Conservation (phyloP, 2,329 filamentous ascomycete species). For the Chaetomium globosum region DNA sequence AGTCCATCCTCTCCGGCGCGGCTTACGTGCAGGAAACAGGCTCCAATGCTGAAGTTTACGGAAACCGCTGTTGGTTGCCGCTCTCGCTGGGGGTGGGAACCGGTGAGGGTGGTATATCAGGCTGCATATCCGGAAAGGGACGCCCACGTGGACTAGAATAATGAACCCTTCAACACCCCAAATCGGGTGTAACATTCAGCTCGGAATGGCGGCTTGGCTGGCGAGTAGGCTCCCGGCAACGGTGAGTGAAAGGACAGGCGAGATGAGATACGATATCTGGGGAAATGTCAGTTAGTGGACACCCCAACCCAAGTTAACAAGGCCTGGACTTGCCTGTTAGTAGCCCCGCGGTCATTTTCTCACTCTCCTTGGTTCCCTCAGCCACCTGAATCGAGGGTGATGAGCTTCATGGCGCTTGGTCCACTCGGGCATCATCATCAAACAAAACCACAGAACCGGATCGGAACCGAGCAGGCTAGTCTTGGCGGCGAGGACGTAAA, state of each 20-base stretch:
- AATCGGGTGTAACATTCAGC: constrained; percentile 22
- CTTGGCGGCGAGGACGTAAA: constrained; percentile 58
- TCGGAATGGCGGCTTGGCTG: constrained; percentile 28
- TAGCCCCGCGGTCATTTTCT: constrained; percentile 49
- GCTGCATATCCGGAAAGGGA: too few relatives aligned
- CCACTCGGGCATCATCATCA: constrained; percentile 55
- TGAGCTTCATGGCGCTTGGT: constrained; percentile 52
- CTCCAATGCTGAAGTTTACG: too few relatives aligned
- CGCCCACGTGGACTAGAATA: too few relatives aligned
- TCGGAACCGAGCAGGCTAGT: constrained; percentile 57
- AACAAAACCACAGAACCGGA: constrained; percentile 66
- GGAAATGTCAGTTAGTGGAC: constrained; percentile 1
- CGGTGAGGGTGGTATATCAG: too few relatives aligned
- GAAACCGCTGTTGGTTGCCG: too few relatives aligned
- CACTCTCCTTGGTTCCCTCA: constrained; percentile 45
- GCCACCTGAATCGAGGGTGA: constrained; percentile 51
- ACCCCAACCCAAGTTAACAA: neutral
- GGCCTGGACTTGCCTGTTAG: constrained; percentile 35
- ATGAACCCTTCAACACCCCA: too few relatives aligned
- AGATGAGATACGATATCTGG: constrained; percentile 36
- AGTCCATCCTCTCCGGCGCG: too few relatives aligned
- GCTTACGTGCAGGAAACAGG: too few relatives aligned
- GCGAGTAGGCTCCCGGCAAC: constrained; percentile 33
- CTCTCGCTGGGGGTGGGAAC: too few relatives aligned
- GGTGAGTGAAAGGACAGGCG: constrained; percentile 32